Evolutionary conservation across 208 protist genomes (phyloP).

Genomic region (Trypanosoma cruzi): DNA sequence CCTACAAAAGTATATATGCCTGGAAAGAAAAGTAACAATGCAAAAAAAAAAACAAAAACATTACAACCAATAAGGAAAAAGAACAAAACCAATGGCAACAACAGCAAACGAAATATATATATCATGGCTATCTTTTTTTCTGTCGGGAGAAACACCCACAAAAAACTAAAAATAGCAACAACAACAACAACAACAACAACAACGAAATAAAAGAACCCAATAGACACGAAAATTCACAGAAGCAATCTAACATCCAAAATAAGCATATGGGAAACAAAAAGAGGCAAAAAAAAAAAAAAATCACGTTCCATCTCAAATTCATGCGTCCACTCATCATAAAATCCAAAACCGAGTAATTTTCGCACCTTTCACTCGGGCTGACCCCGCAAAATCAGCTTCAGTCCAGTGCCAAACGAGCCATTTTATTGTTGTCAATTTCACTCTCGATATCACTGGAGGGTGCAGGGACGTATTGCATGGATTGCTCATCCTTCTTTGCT

Average conservation of each 20-base stretch:
- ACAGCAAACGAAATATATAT: neutral
- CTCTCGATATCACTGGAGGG: conserved; percentile 79
- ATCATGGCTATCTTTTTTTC: too few relatives aligned
- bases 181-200: too few relatives aligned
- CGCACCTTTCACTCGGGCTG: conserved; percentile 1
- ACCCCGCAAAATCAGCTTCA: neutral
- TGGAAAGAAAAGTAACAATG: too few relatives aligned
- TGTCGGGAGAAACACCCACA: too few relatives aligned
- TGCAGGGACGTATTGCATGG: conserved; percentile 51
- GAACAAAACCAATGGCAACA: neutral
- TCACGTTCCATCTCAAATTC: neutral
- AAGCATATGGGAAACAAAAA: neutral
- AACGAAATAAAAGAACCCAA: conserved; percentile 27
- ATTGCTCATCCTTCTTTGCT: conserved; percentile 12
- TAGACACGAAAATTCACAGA: neutral
- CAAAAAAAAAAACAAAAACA: too few relatives aligned
- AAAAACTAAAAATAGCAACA: conserved; percentile 20
- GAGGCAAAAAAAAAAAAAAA: neutral
- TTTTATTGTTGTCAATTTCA: conserved; percentile 70
- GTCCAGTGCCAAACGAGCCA: conserved; percentile 72
- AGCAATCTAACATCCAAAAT: neutral
- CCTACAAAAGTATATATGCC: too few relatives aligned
- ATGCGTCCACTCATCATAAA: neutral
- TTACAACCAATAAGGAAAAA: neutral
- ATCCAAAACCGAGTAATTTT: neutral